Evolutionary conservation across 2,329 filamentous ascomycete species (phyloP), one percentile per base, ranked within the genome.

Genomic region (Cadophora sp.): DNA sequence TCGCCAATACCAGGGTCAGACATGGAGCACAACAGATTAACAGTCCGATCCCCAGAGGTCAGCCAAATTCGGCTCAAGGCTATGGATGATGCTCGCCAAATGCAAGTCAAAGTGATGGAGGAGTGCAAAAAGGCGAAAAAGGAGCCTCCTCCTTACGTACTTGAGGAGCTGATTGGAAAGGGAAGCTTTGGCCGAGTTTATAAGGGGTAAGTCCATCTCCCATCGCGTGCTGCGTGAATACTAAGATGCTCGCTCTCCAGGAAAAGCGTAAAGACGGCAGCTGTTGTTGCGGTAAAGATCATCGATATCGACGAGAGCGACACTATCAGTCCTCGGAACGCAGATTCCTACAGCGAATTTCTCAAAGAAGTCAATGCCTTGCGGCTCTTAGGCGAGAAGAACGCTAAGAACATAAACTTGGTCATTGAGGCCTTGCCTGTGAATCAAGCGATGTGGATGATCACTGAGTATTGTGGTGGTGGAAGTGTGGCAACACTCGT

Each of bases 401-500:
- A 89, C 58, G 92, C 92, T 20, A 86, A 87, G 72, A 95, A 95
- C 75, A 89, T 96, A 80, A 96, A 95, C 76, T 86, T 89, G 73
- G 90, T 95, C 61, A 89, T 94, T 73, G 92, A 94, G 71, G 91
- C 91, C 4, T 84, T 94, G 22, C 88, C 91, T 9, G 88, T 95
- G 45, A 91, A 91, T 50, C 89, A 91, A 72, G 87, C 92, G 68
- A 89, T 96, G 81, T 96, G 93, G 93, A 92, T 96, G 82, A 88
- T 96, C 65, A 94, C 91, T 67, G 92, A 96, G 79, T 94, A 94
- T 78, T 94, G 92, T 73, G 91, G 91, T 6, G 93, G 93, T 69
- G 93, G 93, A 59, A 96, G 92, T 77, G 90, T 96, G 77, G 90
- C 86, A 71, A 94, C 85, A 68, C 85, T 86, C 80, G 84, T 74